A percentile compares a stretch with the other conserved stretches of the same genome.
phyloP scores from a whole-genome alignment of 805 yeast genomes.

The Kockiozyma suomiensis region DNA sequence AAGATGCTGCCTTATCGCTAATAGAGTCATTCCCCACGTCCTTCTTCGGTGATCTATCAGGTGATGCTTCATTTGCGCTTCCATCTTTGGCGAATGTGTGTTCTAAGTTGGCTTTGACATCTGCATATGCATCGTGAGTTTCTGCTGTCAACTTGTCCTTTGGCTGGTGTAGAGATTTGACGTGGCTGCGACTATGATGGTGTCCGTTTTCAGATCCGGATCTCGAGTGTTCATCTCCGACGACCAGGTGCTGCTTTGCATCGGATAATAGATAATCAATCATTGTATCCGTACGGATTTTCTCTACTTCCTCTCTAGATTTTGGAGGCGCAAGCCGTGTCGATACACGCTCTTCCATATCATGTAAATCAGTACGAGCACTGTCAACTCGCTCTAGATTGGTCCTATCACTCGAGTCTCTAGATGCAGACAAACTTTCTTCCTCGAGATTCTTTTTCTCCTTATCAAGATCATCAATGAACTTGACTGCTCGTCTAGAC shows the following conservation, averaged over 20 bases:
- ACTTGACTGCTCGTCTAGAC: conserved; percentile 53
- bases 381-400: background rate
- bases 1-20: background rate
- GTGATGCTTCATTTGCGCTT: too few species aligned
- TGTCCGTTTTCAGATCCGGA: background rate
- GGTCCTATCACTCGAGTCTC: background rate
- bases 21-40: conserved; percentile 13
- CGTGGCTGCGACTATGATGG: background rate
- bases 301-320: conserved; percentile 5
- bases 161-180: background rate
- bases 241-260: conserved; percentile 24
- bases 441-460: conserved; percentile 36
- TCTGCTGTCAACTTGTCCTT: too few species aligned
- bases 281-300: conserved; percentile 22
- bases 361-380: conserved; percentile 2
- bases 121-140: too few species aligned
- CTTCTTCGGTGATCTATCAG: conserved; percentile 15
- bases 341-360: background rate
- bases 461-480: conserved; percentile 54
- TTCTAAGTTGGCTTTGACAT: too few species aligned
- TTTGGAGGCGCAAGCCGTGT: background rate
- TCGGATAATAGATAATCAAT: conserved; percentile 27
- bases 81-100: too few species aligned
- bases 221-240: conserved; percentile 6
- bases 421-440: background rate